These are phyloP conservation scores for Diplodia seriata DNA, from an alignment of 2,329 filamentous ascomycete species.

Conservation along the genomic window DNA sequence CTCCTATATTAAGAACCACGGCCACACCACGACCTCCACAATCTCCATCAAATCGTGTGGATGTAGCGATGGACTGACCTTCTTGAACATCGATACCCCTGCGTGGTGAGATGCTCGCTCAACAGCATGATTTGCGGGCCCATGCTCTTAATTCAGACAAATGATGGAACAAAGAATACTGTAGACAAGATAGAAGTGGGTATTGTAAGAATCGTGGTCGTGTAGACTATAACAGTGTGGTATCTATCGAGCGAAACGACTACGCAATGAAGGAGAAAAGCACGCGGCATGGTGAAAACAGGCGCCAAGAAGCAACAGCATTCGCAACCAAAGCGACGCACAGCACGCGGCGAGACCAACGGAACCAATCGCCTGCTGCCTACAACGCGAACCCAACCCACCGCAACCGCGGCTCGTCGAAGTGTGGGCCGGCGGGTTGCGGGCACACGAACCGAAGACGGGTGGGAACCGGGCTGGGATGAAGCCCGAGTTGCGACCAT, in stretches of 20 bases:
- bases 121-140: too few species aligned
- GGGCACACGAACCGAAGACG: too few species aligned
- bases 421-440: too few species aligned
- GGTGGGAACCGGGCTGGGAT: neutral
- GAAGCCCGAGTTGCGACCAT: constrained; percentile 1
- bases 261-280: neutral
- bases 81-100: too few species aligned
- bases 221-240: constrained; percentile 24
- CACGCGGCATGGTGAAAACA: neutral
- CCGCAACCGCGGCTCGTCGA: neutral
- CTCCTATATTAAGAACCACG: too few species aligned
- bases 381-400: neutral
- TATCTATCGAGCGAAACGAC: constrained; percentile 30
- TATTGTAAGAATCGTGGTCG: constrained; percentile 9
- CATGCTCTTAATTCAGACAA: too few species aligned
- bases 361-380: neutral
- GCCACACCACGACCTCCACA: too few species aligned
- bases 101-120: too few species aligned
- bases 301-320: neutral
- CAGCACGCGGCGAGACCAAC: neutral
- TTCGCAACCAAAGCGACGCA: neutral
- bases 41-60: too few species aligned
- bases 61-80: too few species aligned
- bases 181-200: constrained; percentile 1
- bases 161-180: neutral